These are phyloP conservation scores for Cicer yamashitae DNA, from an alignment of 306 rosid genomes.

Conservation along the genomic window DNA sequence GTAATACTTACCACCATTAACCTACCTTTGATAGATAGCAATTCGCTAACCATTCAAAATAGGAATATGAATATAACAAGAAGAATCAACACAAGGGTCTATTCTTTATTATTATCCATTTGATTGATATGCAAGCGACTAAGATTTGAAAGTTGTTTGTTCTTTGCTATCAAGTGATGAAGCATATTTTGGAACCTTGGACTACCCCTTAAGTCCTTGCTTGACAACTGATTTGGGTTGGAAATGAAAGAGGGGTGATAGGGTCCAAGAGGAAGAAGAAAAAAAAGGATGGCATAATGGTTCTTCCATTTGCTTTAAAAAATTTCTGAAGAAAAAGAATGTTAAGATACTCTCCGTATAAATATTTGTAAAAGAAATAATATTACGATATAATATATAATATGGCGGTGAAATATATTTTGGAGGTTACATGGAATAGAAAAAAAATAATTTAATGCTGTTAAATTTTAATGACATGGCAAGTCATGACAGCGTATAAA, in stretches of 20 bases:
- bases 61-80: constrained; percentile 47
- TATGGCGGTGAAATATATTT: too few relatives aligned
- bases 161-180: constrained; percentile 17
- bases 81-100: constrained; percentile 45
- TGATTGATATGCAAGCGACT: constrained; percentile 33
- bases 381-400: too few relatives aligned
- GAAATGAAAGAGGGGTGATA: constrained; percentile 32
- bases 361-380: too few relatives aligned
- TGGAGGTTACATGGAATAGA: too few relatives aligned
- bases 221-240: constrained; percentile 36
- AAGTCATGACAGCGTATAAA: too few relatives aligned
- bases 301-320: constrained; percentile 29
- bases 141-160: constrained; percentile 20
- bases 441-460: too few relatives aligned
- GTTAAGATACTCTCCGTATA: too few relatives aligned
- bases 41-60: constrained; percentile 29
- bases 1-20: too few relatives aligned
- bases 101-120: constrained; percentile 34
- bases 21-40: too few relatives aligned
- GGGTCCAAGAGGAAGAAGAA: constrained; percentile 28
- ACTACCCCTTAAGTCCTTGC: neutral
- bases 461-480: too few relatives aligned
- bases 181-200: constrained; percentile 44
- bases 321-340: neutral
- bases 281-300: neutral